Conservation (phyloP, 768 basidiomycete species). For the Leccinum arenicola region DNA sequence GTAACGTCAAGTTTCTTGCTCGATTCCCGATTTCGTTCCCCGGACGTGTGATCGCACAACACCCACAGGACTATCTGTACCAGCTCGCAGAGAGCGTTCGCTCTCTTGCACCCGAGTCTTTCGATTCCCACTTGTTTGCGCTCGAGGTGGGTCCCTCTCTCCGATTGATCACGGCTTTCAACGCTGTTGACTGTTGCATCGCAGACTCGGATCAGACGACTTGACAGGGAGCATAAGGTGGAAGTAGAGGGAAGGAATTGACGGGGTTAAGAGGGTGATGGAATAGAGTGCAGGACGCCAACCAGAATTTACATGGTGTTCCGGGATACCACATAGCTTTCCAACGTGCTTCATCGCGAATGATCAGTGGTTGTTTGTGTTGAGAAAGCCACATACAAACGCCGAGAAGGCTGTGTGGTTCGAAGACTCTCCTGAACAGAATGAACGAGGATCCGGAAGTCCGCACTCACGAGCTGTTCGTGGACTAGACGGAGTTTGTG, state of each 20-base stretch:
- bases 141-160: slow-evolving; percentile 55
- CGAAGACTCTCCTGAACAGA: not conserved
- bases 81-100: slow-evolving; percentile 70
- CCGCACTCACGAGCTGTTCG: not conserved
- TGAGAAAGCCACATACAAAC: too few relatives aligned
- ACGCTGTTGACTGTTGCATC: not conserved
- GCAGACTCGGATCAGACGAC: slow-evolving; percentile 11
- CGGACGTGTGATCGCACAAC: not conserved
- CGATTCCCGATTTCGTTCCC: not conserved
- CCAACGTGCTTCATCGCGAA: not conserved
- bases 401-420: not conserved
- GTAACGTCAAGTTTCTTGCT: slow-evolving; percentile 34
- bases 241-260: not conserved
- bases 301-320: not conserved
- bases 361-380: not conserved
- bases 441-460: not conserved
- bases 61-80: slow-evolving; percentile 79
- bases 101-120: slow-evolving; percentile 68
- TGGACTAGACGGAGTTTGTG: not conserved
- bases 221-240: slow-evolving; percentile 3
- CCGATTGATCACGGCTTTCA: not conserved
- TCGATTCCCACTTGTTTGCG: slow-evolving; percentile 73
- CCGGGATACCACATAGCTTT: not conserved
- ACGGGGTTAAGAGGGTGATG: not conserved
- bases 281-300: not conserved